Percentiles rank a stretch among this genome's conserved stretches.
Evolutionary conservation across 83 land plant species (phyloP).

Genomic region (Diphasiastrum complanatum): DNA sequence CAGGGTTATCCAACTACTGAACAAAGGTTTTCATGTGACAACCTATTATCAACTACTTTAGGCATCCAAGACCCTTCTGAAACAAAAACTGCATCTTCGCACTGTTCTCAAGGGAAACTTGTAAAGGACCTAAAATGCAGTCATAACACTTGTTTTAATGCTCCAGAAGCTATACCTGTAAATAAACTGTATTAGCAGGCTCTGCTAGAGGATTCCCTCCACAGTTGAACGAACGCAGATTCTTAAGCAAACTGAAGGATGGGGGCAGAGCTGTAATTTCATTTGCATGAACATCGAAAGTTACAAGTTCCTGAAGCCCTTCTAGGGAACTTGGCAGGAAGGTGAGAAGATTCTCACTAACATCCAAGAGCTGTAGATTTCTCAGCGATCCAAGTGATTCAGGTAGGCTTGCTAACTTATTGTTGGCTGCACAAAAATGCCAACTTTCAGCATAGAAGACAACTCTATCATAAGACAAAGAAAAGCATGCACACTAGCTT

Average conservation of each 20-base stretch:
- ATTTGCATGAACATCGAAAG: constrained; percentile 28
- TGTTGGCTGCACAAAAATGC: constrained; percentile 20
- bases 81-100: too few species aligned
- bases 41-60: background rate
- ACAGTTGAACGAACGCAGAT: constrained; percentile 29
- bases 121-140: too few species aligned
- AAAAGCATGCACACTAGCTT: too few species aligned
- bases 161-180: too few species aligned
- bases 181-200: constrained; percentile 23
- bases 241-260: constrained; percentile 28
- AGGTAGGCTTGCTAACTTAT: constrained; percentile 22
- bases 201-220: constrained; percentile 32
- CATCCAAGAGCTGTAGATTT: constrained; percentile 25
- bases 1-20: too few species aligned
- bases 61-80: too few species aligned
- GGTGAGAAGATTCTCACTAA: constrained; percentile 30
- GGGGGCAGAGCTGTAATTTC: constrained; percentile 23
- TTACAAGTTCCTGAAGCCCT: constrained; percentile 22
- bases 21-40: background rate
- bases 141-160: too few species aligned
- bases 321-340: constrained; percentile 24
- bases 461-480: too few species aligned
- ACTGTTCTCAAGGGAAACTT: too few species aligned
- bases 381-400: constrained; percentile 24
- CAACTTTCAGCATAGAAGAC: too few species aligned